A percentile compares a stretch with the other conserved stretches of the same genome.
Evolutionary conservation across 2,329 filamentous ascomycete genomes (phyloP).

Genomic region (Epichloe coenophiala): DNA sequence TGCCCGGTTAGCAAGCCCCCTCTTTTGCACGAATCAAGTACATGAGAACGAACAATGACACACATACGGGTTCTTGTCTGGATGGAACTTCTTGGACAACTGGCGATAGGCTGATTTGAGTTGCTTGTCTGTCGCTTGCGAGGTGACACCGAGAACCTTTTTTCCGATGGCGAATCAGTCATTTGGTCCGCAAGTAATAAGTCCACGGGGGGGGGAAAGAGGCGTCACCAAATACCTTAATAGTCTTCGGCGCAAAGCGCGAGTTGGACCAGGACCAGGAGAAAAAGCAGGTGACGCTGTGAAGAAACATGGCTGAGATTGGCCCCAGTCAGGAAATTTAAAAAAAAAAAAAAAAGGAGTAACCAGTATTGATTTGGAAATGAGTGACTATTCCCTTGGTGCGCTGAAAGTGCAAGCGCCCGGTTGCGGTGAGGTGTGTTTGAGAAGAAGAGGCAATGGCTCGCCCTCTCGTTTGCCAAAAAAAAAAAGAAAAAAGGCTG

Average conservation of each 20-base stretch:
- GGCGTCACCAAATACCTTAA: conserved; percentile 44
- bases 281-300: conserved; percentile 33
- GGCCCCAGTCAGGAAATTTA: conserved; percentile 6
- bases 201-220: too few species aligned
- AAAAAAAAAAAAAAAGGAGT: background rate
- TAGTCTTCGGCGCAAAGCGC: conserved; percentile 55
- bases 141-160: conserved; percentile 68
- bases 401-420: conserved; percentile 2
- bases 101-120: conserved; percentile 89
- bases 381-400: background rate
- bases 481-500: background rate
- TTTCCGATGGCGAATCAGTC: background rate
- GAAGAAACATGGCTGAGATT: conserved; percentile 35
- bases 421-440: conserved; percentile 2
- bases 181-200: background rate
- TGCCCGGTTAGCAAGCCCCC: background rate
- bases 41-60: background rate
- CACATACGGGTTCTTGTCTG: conserved; percentile 90
- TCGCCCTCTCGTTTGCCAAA: background rate
- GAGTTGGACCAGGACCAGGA: conserved; percentile 41
- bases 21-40: background rate
- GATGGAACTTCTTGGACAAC: conserved; percentile 90
- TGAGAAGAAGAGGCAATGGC: background rate
- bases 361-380: background rate
- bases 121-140: conserved; percentile 67